A percentile compares a stretch with the other conserved stretches of the same genome.
Conservation (phyloP, 1,284 basidiomycete genomes). For the Pseudozyma hubeiensis region DNA sequence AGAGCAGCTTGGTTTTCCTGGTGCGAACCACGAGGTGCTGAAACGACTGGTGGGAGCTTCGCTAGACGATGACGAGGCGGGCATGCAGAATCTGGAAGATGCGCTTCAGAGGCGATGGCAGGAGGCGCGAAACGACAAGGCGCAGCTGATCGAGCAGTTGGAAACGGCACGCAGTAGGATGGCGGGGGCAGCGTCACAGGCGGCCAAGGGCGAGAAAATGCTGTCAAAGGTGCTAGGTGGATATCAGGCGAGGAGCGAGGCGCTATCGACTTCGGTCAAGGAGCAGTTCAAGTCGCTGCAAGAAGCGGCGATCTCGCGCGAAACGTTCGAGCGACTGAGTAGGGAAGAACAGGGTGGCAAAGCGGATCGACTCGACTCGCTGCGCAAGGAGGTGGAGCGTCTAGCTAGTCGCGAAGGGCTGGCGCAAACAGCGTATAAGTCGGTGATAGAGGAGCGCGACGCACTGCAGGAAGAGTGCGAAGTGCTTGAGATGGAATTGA, state of each 20-base stretch:
- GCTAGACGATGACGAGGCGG: constrained; percentile 71
- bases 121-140: constrained; percentile 69
- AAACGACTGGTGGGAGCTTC: constrained; percentile 68
- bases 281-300: constrained; percentile 42
- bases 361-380: constrained; percentile 52
- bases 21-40: constrained; percentile 81
- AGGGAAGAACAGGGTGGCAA: constrained; percentile 55
- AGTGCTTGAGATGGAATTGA: constrained; percentile 59
- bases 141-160: constrained; percentile 76
- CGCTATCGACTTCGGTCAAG: constrained; percentile 73
- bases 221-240: constrained; percentile 87
- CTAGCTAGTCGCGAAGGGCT: constrained; percentile 50
- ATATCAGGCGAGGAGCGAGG: constrained; percentile 82
- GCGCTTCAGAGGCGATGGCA: constrained; percentile 74
- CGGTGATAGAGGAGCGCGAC: constrained; percentile 45
- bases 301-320: constrained; percentile 43
- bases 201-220: constrained; percentile 91
- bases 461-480: constrained; percentile 55
- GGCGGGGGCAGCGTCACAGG: constrained; percentile 82
- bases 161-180: constrained; percentile 79
- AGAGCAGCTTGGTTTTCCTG: constrained; percentile 81
- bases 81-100: constrained; percentile 70
- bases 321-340: constrained; percentile 56
- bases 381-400: constrained; percentile 56
- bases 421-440: constrained; percentile 56